phyloP scores from a whole-genome alignment of 129 eudicot genomes.

The Flaveria ramosissima region DNA sequence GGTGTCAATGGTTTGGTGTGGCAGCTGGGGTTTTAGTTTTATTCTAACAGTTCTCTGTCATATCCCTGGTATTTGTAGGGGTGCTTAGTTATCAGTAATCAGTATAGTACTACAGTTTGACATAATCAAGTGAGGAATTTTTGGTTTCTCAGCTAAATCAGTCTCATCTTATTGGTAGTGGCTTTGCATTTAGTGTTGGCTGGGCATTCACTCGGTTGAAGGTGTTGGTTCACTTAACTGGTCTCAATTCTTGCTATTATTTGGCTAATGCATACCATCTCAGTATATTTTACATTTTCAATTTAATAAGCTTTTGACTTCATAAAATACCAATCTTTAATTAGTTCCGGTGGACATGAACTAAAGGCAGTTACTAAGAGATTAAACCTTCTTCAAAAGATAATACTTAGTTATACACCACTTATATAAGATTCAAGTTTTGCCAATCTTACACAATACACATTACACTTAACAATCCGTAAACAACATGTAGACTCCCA shows the following conservation, averaged over 20 bases:
- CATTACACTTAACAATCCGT: not conserved
- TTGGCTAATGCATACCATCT: conserved; percentile 6
- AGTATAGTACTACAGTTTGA: not conserved
- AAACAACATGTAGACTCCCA: not conserved
- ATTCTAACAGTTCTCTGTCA: not conserved
- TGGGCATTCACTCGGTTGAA: conserved; percentile 7
- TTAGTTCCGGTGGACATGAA: conserved; percentile 8
- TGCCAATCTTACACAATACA: conserved; percentile 13
- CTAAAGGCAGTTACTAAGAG: not conserved
- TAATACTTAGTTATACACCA: not conserved
- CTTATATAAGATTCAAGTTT: conserved; percentile 15
- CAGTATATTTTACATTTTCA: conserved; percentile 5
- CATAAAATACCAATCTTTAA: not conserved
- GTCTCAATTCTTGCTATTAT: not conserved
- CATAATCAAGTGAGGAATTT: not conserved
- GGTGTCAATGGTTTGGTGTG: not conserved
- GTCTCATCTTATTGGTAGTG: conserved; percentile 9
- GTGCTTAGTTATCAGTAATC: not conserved
- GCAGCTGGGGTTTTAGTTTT: not conserved
- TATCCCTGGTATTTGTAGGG: not conserved
- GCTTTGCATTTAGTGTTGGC: not conserved
- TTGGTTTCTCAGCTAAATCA: not conserved
- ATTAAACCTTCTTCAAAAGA: not conserved
- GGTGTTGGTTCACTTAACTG: conserved; percentile 25
- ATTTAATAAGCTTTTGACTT: not conserved